Conservation (phyloP, 495 filamentous ascomycete genomes). For the Aspergillus olivimuriae region DNA sequence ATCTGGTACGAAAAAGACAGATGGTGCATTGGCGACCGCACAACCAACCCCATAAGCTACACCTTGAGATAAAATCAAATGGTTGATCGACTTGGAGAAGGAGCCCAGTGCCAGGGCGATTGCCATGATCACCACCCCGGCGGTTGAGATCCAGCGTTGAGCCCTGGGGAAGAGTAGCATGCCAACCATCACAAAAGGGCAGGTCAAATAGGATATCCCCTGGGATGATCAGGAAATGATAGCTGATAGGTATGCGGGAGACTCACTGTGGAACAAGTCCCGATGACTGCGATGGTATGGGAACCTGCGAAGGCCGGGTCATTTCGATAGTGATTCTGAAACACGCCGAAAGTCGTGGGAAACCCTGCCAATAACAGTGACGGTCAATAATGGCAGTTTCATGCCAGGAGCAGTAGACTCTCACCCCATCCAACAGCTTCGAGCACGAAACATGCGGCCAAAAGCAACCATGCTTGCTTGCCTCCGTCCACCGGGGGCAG, state of each 20-base stretch:
- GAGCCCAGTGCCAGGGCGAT: constrained; percentile 36
- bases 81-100: constrained; percentile 34
- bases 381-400: too few species aligned
- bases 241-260: background rate
- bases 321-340: constrained; percentile 50
- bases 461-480: constrained; percentile 57
- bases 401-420: constrained; percentile 3
- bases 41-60: constrained; percentile 43
- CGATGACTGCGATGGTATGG: constrained; percentile 34
- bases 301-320: constrained; percentile 42
- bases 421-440: constrained; percentile 63
- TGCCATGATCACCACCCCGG: constrained; percentile 39
- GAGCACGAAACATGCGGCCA: constrained; percentile 55
- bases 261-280: constrained; percentile 37
- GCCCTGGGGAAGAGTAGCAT: constrained; percentile 34
- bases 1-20: constrained; percentile 45
- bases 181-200: constrained; percentile 37
- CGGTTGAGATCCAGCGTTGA: constrained; percentile 26
- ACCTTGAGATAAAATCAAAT: constrained; percentile 47
- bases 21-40: constrained; percentile 38
- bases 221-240: constrained; percentile 5
- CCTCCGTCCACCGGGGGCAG: constrained; percentile 52
- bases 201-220: constrained; percentile 47
- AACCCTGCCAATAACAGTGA: constrained; percentile 58
- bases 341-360: constrained; percentile 56